Evolutionary conservation across 345 rosid genomes (phyloP).

Genomic region (Syzygium aromaticum): DNA sequence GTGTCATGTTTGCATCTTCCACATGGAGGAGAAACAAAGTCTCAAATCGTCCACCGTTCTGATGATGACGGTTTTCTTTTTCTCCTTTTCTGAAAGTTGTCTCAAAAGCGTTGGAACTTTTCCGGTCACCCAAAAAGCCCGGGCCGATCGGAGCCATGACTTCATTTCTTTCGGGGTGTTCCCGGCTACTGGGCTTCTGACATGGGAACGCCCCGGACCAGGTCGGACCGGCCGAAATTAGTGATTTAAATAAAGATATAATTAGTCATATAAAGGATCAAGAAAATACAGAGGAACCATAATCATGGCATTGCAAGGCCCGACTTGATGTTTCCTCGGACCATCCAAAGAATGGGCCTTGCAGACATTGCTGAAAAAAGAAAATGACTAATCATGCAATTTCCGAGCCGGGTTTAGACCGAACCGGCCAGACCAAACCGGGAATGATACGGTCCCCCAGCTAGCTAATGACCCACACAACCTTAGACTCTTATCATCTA

Average conservation of each 20-base stretch:
- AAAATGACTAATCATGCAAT: not conserved
- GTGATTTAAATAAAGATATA: not conserved
- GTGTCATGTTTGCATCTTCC: not conserved
- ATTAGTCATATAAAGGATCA: not conserved
- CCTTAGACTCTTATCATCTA: not conserved
- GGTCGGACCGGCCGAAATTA: not conserved
- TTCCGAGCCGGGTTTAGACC: not conserved
- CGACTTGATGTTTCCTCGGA: not conserved
- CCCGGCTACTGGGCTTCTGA: not conserved
- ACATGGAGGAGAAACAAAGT: not conserved
- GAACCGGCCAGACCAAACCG: not conserved
- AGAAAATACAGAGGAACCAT: not conserved
- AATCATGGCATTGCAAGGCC: not conserved
- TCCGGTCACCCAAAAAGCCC: not conserved
- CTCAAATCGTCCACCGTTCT: not conserved
- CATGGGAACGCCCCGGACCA: no score
- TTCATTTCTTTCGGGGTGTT: not conserved
- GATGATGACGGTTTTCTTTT: not conserved
- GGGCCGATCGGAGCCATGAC: not conserved
- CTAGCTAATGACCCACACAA: not conserved
- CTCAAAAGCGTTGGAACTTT: not conserved
- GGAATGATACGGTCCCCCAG: not conserved
- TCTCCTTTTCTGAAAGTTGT: not conserved
- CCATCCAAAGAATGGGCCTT: not conserved
- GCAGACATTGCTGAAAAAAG: not conserved